Evolutionary conservation across 257 asterid genomes (phyloP), one percentile per base, ranked within the genome.

Genomic region (Galeopsis tetrahit): DNA sequence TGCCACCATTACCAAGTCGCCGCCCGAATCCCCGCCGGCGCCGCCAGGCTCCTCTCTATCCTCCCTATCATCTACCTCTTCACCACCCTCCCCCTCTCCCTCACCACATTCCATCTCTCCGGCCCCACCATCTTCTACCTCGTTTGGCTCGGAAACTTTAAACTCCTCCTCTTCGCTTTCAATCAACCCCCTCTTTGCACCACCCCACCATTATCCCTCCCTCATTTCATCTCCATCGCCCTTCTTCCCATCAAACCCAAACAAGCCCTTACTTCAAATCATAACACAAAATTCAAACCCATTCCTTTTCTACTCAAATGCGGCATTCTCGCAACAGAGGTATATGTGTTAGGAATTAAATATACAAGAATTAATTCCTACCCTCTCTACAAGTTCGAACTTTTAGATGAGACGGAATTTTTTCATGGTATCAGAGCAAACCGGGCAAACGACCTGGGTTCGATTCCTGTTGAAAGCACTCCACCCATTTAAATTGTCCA

Each of bases 91-190:
- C 89, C 94, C 59, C 83, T 87, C 77, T 68, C 42, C 63, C 82
- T 86, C 83, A 63, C 81, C 69, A 72, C 80, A 72, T 0, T 79
- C 72, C 85, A 74, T 15, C 85, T 85, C 68, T 58, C 66, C 32
- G 79, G 8, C 36, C 78, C 82, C 61, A 74, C 95, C 44, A 14
- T 64, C 66, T 84, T 90, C 65, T 88, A 79, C 85, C 82, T 92
- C 3, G 84, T 81, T 69, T 92, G 96, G 96, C 88, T 81, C 4
- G 89, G 74, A 68, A 91, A 89, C 61, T 89, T 85, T 84, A 91
- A 91, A 69, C 91, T 91, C 78, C 81, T 91, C 76, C 90, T 89
- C 67, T 85, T 83, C 64, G 51, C 90, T 36, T 91, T 89, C 75
- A 51, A 82, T 39, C 80, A 69, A 10, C 78, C 79, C 68, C 96